phyloP scores from a whole-genome alignment of 1,139 yeast genomes.

The Debaryomycetaceae sp. region DNA sequence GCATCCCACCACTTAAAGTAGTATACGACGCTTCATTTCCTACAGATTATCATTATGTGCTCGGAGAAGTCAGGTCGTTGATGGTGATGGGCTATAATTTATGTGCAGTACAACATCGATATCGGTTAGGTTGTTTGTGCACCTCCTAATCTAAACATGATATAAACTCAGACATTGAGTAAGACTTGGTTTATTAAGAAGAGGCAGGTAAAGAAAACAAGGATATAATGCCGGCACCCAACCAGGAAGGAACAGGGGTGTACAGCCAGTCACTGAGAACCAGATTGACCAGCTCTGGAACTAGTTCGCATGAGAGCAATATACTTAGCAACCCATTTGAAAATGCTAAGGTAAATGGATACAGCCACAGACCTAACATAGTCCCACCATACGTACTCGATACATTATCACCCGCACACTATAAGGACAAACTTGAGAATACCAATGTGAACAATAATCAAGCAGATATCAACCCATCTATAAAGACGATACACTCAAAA shows the following conservation, averaged over 20 bases:
- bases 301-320: slow-evolving; percentile 3
- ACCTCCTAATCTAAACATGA: neutral
- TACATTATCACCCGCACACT: slow-evolving; percentile 45
- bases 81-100: neutral
- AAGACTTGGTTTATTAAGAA: no score
- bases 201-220: neutral
- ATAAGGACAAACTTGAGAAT: slow-evolving; percentile 34
- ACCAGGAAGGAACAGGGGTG: neutral
- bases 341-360: slow-evolving; percentile 25
- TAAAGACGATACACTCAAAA: slow-evolving; percentile 5
- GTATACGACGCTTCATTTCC: no score
- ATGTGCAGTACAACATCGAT: neutral
- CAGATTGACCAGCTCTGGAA: slow-evolving; percentile 3
- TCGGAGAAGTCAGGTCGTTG: neutral
- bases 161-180: neutral
- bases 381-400: slow-evolving; percentile 61
- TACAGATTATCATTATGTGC: no score
- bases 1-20: no score
- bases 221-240: neutral
- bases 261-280: neutral
- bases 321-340: slow-evolving; percentile 21
- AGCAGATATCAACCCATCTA: slow-evolving; percentile 8
- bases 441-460: slow-evolving; percentile 22
- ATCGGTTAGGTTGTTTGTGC: neutral
- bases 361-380: slow-evolving; percentile 37